Evolutionary conservation across 345 rosid species (phyloP).

Genomic region (Kernera saxatilis): DNA sequence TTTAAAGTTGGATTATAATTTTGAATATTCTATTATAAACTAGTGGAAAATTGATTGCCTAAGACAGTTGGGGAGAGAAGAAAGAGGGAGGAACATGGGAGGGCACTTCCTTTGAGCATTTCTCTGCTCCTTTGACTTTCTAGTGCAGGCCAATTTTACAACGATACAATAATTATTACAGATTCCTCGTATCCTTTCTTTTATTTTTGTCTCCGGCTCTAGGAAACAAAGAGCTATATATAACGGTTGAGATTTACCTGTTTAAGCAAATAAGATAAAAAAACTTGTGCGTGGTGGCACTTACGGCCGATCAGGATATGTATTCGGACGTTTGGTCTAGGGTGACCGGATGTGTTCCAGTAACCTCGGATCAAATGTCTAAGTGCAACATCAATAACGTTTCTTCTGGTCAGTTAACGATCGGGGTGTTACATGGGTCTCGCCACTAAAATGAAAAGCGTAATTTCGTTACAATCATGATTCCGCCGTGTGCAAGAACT

Average conservation of each 20-base stretch:
- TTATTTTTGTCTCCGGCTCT: background rate
- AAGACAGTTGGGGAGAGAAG: conserved; percentile 7
- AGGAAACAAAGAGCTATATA: background rate
- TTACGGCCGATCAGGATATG: too few relatives aligned
- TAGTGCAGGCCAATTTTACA: conserved; percentile 12
- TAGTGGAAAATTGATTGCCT: background rate
- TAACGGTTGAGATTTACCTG: background rate
- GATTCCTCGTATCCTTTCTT: background rate
- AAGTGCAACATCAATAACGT: too few relatives aligned
- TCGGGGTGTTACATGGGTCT: too few relatives aligned
- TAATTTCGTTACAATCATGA: too few relatives aligned
- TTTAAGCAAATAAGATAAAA: too few relatives aligned
- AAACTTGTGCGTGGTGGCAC: too few relatives aligned
- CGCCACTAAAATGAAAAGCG: too few relatives aligned
- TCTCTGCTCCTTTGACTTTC: conserved; percentile 28
- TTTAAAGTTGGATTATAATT: background rate
- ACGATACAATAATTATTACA: background rate
- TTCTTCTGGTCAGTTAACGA: too few relatives aligned
- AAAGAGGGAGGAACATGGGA: conserved; percentile 32
- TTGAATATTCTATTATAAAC: background rate
- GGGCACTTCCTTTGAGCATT: conserved; percentile 26
- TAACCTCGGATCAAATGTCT: too few relatives aligned
- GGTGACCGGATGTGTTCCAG: too few relatives aligned
- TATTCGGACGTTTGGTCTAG: too few relatives aligned
- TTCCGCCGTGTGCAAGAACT: too few relatives aligned